These are phyloP conservation scores for Lactarius deliciosus DNA, from an alignment of 768 basidiomycete genomes.

Conservation along the genomic window DNA sequence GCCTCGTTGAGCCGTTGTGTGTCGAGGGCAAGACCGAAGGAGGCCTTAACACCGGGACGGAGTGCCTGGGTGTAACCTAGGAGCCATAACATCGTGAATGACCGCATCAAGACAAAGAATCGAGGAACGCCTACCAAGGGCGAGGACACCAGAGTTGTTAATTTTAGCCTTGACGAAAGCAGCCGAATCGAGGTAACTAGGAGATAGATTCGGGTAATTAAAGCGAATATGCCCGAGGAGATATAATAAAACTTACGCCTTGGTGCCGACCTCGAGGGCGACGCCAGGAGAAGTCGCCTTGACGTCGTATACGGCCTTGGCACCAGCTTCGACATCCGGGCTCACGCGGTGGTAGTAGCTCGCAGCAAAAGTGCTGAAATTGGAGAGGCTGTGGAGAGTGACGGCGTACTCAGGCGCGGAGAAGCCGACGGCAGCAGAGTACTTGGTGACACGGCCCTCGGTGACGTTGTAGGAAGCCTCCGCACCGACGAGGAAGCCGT, in stretches of 20 bases:
- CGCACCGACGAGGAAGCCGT: constrained; percentile 95
- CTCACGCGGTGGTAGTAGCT: constrained; percentile 98
- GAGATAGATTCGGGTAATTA: not conserved
- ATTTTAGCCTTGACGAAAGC: constrained; percentile 98
- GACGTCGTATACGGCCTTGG: constrained; percentile 94
- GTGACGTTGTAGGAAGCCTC: constrained; percentile 97
- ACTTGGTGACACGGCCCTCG: constrained; percentile 87
- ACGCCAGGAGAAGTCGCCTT: constrained; percentile 86
- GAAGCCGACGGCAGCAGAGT: constrained; percentile 90
- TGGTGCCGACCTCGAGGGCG: constrained; percentile 91
- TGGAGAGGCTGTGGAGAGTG: constrained; percentile 92
- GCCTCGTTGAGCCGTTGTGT: constrained; percentile 86
- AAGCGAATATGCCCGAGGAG: not conserved
- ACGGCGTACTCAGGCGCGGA: constrained; percentile 95
- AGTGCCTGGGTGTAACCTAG: constrained; percentile 89
- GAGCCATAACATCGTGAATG: constrained; percentile 24
- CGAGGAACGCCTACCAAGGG: constrained; percentile 55
- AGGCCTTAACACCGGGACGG: constrained; percentile 88
- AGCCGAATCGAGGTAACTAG: constrained; percentile 78
- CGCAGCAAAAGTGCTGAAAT: constrained; percentile 89
- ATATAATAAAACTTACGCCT: constrained; percentile 63
- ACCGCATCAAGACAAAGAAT: not conserved
- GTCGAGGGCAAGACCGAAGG: constrained; percentile 94
- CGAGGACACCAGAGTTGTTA: constrained; percentile 92
- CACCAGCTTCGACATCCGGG: constrained; percentile 89